A percentile compares a stretch with the other conserved stretches of the same genome.
Evolutionary conservation across 2,329 filamentous ascomycete genomes (phyloP).

Genomic region (Periconia sp.): DNA sequence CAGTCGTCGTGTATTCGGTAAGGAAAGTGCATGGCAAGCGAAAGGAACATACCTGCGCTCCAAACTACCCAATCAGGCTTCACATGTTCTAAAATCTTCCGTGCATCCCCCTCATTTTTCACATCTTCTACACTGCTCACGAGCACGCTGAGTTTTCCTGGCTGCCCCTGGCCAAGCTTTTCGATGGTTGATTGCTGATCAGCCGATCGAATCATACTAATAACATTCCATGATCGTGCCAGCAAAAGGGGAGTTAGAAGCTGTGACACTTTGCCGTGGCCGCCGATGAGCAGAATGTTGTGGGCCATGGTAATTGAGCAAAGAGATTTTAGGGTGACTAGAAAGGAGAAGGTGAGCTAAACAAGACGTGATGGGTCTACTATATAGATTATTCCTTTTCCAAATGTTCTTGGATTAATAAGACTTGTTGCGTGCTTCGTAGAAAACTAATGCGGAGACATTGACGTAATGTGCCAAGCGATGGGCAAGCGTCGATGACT

Average conservation of each 20-base stretch:
- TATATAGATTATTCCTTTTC: too few relatives aligned
- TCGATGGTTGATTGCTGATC: constrained; percentile 70
- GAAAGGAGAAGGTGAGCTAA: too few relatives aligned
- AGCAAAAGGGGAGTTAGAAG: constrained; percentile 78
- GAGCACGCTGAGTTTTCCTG: constrained; percentile 71
- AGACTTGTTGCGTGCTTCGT: too few relatives aligned
- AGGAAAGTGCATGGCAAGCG: not conserved
- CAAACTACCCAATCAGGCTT: constrained; percentile 72
- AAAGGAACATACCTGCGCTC: constrained; percentile 63
- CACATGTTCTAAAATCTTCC: constrained; percentile 65
- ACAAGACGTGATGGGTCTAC: too few relatives aligned
- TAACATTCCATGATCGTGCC: constrained; percentile 75
- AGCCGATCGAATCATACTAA: constrained; percentile 76
- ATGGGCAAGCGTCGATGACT: too few relatives aligned
- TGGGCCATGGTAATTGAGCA: constrained; percentile 32
- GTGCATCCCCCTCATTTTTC: constrained; percentile 66
- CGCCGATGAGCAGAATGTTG: constrained; percentile 73
- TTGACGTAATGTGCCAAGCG: too few relatives aligned
- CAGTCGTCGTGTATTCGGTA: too few relatives aligned
- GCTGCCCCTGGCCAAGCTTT: constrained; percentile 63
- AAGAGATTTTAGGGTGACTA: too few relatives aligned
- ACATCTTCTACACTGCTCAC: constrained; percentile 76
- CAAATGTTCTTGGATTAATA: too few relatives aligned
- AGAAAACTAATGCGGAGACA: too few relatives aligned
- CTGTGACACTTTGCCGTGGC: constrained; percentile 80